These are phyloP conservation scores for Knufia fluminis DNA, from an alignment of 2,329 filamentous ascomycete genomes.

Conservation along the genomic window DNA sequence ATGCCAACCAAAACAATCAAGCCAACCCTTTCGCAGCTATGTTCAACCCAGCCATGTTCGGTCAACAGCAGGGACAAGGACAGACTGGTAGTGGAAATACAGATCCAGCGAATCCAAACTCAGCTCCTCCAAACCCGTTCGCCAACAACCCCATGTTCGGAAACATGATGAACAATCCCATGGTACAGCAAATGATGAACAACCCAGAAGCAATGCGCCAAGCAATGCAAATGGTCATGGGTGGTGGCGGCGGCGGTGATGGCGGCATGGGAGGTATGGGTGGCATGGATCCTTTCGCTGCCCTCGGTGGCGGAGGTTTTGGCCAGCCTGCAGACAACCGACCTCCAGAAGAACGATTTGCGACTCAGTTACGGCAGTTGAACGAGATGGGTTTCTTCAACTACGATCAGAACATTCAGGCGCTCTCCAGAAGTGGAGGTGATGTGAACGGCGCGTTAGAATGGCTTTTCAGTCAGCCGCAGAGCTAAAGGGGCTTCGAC, in stretches of 20 bases:
- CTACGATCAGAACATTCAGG: conserved; percentile 86
- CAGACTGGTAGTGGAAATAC: too few relatives aligned
- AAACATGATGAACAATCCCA: conserved; percentile 37
- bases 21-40: conserved; percentile 29
- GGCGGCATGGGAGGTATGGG: conserved; percentile 32
- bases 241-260: conserved; percentile 28
- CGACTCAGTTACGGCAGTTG: conserved; percentile 77
- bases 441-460: conserved; percentile 70
- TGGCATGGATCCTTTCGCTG: conserved; percentile 28
- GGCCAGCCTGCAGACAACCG: conserved; percentile 61
- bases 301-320: conserved; percentile 24
- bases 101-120: background rate
- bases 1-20: conserved; percentile 46
- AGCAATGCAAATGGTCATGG: conserved; percentile 45
- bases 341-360: conserved; percentile 88
- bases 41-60: background rate
- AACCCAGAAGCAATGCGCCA: conserved; percentile 51
- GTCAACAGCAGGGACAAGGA: conserved; percentile 10
- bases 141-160: conserved; percentile 27
- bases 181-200: conserved; percentile 36
- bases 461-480: conserved; percentile 22
- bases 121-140: conserved; percentile 39
- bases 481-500: background rate
- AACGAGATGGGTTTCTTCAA: conserved; percentile 99
- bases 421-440: conserved; percentile 77